A percentile compares a stretch with the other conserved stretches of the same genome.
These are phyloP conservation scores for Fusarium napiforme DNA, from an alignment of 2,329 filamentous ascomycete species.

Conservation along the genomic window DNA sequence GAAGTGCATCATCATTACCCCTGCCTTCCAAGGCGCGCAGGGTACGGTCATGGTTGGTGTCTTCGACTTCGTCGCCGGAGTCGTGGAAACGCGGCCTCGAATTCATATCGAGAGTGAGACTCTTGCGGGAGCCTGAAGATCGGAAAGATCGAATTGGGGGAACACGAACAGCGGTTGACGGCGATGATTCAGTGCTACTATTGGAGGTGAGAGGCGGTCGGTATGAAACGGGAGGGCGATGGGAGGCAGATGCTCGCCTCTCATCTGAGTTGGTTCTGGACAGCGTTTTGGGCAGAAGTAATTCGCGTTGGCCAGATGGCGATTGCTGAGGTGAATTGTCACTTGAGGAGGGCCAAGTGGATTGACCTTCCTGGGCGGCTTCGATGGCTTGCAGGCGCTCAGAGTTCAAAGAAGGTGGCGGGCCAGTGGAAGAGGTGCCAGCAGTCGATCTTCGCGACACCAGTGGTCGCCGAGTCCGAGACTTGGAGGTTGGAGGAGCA, in stretches of 20 bases:
- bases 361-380: constrained; percentile 38
- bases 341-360: constrained; percentile 31
- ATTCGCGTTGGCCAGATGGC: constrained; percentile 58
- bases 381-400: constrained; percentile 50
- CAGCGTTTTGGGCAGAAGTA: constrained; percentile 58
- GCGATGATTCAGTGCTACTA: constrained; percentile 46
- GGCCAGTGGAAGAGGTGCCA: constrained; percentile 47
- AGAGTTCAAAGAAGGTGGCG: constrained; percentile 47
- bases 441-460: constrained; percentile 52
- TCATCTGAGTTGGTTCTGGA: constrained; percentile 59
- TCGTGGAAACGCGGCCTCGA: constrained; percentile 58
- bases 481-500: constrained; percentile 44
- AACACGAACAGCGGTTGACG: constrained; percentile 54
- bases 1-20: constrained; percentile 43
- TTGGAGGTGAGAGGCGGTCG: constrained; percentile 52
- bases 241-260: constrained; percentile 53
- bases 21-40: constrained; percentile 63
- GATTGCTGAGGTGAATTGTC: constrained; percentile 39
- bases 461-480: constrained; percentile 53
- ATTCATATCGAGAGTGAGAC: constrained; percentile 64
- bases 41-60: constrained; percentile 61
- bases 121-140: constrained; percentile 67
- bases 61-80: constrained; percentile 54
- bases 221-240: constrained; percentile 62
- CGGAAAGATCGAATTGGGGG: constrained; percentile 67